Conservation (phyloP, 1,139 yeast genomes). For the Hanseniaspora uvarum region DNA sequence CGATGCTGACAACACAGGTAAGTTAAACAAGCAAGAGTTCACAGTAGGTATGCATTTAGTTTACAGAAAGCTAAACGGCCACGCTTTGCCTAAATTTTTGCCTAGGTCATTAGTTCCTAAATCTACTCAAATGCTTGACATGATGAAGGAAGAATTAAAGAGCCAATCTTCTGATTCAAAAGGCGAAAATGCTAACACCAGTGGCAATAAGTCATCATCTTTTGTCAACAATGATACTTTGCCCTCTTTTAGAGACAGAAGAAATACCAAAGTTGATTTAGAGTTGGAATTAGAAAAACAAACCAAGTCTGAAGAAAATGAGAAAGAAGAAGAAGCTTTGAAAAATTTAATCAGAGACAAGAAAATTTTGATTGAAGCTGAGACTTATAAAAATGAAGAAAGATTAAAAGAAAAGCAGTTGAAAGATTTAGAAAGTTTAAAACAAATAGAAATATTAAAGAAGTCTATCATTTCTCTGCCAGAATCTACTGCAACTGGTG, state of each 20-base stretch:
- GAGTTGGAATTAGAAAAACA: conserved; percentile 17
- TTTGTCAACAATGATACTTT: conserved; percentile 36
- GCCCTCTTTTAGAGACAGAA: conserved; percentile 31
- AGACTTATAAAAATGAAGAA: conserved; percentile 50
- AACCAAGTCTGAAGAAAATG: conserved; percentile 7
- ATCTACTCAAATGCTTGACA: conserved; percentile 54
- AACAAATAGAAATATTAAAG: conserved; percentile 57
- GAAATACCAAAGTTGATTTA: conserved; percentile 20
- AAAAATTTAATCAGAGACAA: conserved; percentile 53
- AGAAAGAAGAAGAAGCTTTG: conserved; percentile 38
- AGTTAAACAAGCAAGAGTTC: conserved; percentile 65
- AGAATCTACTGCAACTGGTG: conserved; percentile 28
- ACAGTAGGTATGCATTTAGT: conserved; percentile 78
- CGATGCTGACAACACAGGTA: conserved; percentile 61
- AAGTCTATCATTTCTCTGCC: conserved; percentile 41
- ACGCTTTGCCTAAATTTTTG: conserved; percentile 57
- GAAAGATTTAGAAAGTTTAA: conserved; percentile 26
- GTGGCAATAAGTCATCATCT: conserved; percentile 28
- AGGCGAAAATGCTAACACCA: conserved; percentile 27
- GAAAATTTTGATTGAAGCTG: conserved; percentile 48
- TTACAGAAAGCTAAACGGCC: conserved; percentile 62
- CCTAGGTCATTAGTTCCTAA: conserved; percentile 73
- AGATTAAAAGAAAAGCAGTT: conserved; percentile 16
- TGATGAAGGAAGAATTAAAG: conserved; percentile 52
- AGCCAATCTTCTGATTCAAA: conserved; percentile 30